phyloP scores from a whole-genome alignment of 805 yeast genomes.

The Candida maltosa region DNA sequence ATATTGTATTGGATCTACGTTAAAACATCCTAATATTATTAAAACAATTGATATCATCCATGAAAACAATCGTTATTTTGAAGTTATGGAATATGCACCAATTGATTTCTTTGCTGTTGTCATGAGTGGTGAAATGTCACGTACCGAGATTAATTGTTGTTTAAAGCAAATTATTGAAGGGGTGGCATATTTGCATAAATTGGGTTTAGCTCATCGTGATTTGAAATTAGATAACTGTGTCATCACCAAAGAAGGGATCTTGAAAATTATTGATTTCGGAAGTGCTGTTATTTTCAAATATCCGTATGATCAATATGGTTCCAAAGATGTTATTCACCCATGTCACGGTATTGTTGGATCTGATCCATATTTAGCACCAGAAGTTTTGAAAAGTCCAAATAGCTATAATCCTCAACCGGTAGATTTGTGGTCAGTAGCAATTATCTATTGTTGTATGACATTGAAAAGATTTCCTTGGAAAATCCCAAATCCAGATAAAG shows the following conservation, averaged over 20 bases:
- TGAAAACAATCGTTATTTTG: conserved; percentile 81
- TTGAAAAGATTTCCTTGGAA: conserved; percentile 93
- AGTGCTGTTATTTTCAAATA: conserved; percentile 88
- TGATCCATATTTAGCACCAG: conserved; percentile 90
- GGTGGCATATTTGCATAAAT: conserved; percentile 71
- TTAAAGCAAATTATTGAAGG: conserved; percentile 85
- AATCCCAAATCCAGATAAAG: conserved; percentile 72
- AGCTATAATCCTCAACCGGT: conserved; percentile 87
- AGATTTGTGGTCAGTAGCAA: conserved; percentile 91
- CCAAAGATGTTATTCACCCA: conserved; percentile 62
- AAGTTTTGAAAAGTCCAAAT: conserved; percentile 62
- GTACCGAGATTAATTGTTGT: conserved; percentile 80
- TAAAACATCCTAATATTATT: conserved; percentile 85
- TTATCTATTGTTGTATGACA: conserved; percentile 89
- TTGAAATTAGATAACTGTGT: conserved; percentile 92
- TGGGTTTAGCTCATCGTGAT: conserved; percentile 90
- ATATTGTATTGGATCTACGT: conserved; percentile 88
- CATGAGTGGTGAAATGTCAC: conserved; percentile 85
- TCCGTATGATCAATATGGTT: conserved; percentile 58
- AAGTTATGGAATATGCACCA: conserved; percentile 94
- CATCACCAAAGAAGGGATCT: conserved; percentile 75
- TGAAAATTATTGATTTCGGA: conserved; percentile 89
- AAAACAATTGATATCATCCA: conserved; percentile 89
- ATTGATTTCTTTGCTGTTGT: conserved; percentile 91
- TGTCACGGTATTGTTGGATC: conserved; percentile 81